phyloP scores from a whole-genome alignment of 257 asterid genomes.

The Prunella vulgaris region DNA sequence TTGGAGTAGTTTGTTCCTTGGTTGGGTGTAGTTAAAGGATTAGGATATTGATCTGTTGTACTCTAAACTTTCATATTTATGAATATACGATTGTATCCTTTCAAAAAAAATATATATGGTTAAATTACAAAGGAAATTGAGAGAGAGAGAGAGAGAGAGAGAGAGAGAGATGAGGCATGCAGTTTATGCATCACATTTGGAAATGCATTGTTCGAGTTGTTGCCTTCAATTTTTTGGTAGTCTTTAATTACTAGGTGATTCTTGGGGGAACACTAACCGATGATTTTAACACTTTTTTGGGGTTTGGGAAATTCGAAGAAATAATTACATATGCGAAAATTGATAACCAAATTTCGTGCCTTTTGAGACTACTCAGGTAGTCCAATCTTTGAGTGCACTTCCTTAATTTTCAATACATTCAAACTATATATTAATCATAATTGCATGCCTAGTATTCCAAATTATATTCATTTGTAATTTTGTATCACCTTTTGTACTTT shows the following conservation, averaged over 20 bases:
- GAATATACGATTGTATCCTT: no score
- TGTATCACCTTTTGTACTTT: no score
- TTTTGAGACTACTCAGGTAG: conserved; percentile 40
- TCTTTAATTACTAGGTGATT: conserved; percentile 46
- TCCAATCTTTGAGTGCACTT: conserved; percentile 18
- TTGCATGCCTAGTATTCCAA: not conserved
- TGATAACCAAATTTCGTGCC: conserved; percentile 30
- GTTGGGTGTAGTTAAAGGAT: no score
- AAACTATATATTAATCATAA: not conserved
- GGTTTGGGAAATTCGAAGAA: conserved; percentile 32
- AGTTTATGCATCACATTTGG: no score
- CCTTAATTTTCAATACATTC: conserved; percentile 6
- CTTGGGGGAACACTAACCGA: conserved; percentile 48
- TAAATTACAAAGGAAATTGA: no score
- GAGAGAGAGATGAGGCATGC: no score
- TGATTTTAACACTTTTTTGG: conserved; percentile 35
- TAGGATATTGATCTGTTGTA: no score
- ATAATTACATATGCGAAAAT: conserved; percentile 18
- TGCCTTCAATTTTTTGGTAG: conserved; percentile 28
- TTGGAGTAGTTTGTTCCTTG: no score
- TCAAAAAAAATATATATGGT: no score
- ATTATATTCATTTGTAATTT: conserved; percentile 16
- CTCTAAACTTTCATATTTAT: no score
- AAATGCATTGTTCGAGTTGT: not conserved
- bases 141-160: no score